These are phyloP conservation scores for Megacollybia platyphylla DNA, from an alignment of 1,284 basidiomycete genomes.

Conservation along the genomic window DNA sequence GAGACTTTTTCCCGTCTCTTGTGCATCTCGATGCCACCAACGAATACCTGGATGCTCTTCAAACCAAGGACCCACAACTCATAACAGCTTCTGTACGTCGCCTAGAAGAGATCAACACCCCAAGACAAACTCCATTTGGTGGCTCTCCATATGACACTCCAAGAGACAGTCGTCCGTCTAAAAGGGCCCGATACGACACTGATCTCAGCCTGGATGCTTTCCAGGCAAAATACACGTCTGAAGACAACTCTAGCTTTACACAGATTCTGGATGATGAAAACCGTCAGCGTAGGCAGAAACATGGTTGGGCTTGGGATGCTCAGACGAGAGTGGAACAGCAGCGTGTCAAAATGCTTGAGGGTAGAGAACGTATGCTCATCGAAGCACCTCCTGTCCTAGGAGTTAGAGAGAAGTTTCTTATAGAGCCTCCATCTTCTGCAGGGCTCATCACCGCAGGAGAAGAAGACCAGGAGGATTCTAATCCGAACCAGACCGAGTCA, in stretches of 20 bases:
- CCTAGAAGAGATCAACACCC: slow-evolving; percentile 55
- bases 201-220: slow-evolving; percentile 70
- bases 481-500: slow-evolving; percentile 15
- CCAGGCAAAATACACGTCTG: slow-evolving; percentile 84
- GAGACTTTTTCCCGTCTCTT: slow-evolving; percentile 95
- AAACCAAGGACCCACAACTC: slow-evolving; percentile 57
- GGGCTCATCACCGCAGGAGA: slow-evolving; percentile 39
- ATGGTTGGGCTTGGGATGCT: slow-evolving; percentile 86
- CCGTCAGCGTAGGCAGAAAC: slow-evolving; percentile 59
- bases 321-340: slow-evolving; percentile 67
- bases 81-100: slow-evolving; percentile 65
- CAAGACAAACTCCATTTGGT: slow-evolving; percentile 53
- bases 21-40: slow-evolving; percentile 81
- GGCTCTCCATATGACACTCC: slow-evolving; percentile 56
- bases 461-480: slow-evolving; percentile 16
- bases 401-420: slow-evolving; percentile 51
- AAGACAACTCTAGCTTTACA: slow-evolving; percentile 92
- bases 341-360: slow-evolving; percentile 47
- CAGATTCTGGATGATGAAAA: slow-evolving; percentile 87
- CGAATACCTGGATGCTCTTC: slow-evolving; percentile 69
- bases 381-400: slow-evolving; percentile 52
- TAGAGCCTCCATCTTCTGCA: slow-evolving; percentile 40
- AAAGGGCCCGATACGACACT: slow-evolving; percentile 46
- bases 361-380: slow-evolving; percentile 52
- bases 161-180: slow-evolving; percentile 29